These are phyloP conservation scores for Collybiopsis luxurians DNA, from an alignment of 768 basidiomycete genomes.

Conservation along the genomic window DNA sequence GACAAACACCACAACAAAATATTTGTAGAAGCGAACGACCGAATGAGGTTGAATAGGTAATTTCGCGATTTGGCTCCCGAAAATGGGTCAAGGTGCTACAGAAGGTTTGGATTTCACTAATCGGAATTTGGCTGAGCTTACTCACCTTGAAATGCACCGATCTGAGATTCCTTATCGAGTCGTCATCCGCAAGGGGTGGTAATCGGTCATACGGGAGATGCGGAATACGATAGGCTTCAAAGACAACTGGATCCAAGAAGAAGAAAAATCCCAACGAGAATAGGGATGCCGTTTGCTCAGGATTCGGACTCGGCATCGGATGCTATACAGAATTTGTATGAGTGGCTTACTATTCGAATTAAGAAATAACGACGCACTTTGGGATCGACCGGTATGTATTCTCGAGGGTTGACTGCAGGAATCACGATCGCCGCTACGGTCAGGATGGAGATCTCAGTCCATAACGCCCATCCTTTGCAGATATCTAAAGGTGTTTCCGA, in stretches of 20 bases:
- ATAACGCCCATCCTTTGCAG: constrained; percentile 34
- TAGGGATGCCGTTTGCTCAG: constrained; percentile 35
- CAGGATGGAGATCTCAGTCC: constrained; percentile 38
- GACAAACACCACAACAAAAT: constrained; percentile 24
- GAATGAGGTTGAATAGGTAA: constrained; percentile 43
- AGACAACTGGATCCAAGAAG: constrained; percentile 14
- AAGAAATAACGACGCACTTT: constrained; percentile 25
- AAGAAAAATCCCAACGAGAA: constrained; percentile 31
- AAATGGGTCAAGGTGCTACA: constrained; percentile 35
- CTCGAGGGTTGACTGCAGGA: constrained; percentile 40
- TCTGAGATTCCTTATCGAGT: constrained; percentile 33
- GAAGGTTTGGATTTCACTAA: not conserved
- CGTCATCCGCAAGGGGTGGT: constrained; percentile 56
- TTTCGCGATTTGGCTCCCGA: constrained; percentile 37
- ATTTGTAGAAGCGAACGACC: constrained; percentile 33
- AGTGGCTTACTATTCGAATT: not conserved
- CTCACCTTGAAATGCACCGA: not conserved
- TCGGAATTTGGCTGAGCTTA: not conserved
- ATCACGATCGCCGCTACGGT: constrained; percentile 34
- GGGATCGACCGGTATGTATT: constrained; percentile 43
- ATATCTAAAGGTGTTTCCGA: constrained; percentile 37
- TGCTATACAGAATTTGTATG: constrained; percentile 10
- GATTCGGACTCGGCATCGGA: constrained; percentile 8
- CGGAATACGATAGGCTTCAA: constrained; percentile 1
- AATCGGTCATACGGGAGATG: constrained; percentile 31